phyloP scores from a whole-genome alignment of 495 filamentous ascomycete genomes.

The Penicillium steckii region DNA sequence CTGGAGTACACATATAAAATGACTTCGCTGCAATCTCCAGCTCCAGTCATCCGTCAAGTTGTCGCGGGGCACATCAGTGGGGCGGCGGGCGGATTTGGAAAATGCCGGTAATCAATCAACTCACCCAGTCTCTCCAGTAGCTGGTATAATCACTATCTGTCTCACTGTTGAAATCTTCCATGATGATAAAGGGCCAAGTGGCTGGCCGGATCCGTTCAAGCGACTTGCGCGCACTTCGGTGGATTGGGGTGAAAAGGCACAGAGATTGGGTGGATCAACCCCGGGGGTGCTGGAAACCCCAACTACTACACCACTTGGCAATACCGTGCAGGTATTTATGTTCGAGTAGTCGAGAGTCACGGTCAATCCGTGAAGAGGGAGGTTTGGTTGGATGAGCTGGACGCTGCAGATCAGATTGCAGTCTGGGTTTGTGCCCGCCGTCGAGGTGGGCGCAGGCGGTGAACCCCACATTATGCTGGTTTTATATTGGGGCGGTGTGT shows the following conservation, averaged over 20 bases:
- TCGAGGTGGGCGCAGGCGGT: slow-evolving; percentile 8
- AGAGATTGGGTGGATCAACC: slow-evolving; percentile 35
- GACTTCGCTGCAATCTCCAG: background rate
- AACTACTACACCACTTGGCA: slow-evolving; percentile 25
- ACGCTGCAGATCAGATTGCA: slow-evolving; percentile 2
- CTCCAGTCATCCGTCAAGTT: background rate
- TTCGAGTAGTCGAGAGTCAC: background rate
- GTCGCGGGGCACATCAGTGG: slow-evolving; percentile 6
- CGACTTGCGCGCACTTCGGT: slow-evolving; percentile 6
- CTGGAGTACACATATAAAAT: slow-evolving; percentile 10
- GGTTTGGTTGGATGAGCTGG: slow-evolving; percentile 5
- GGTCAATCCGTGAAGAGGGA: background rate
- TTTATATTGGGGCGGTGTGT: background rate
- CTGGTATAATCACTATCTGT: slow-evolving; percentile 98
- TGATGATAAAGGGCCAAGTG: slow-evolving; percentile 28
- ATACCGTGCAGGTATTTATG: background rate
- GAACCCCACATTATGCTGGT: slow-evolving; percentile 14
- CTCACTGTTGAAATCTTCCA: slow-evolving; percentile 98
- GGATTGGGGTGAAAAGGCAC: slow-evolving; percentile 19
- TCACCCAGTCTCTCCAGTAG: slow-evolving; percentile 99
- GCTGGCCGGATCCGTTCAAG: background rate
- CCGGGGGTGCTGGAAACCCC: slow-evolving; percentile 27
- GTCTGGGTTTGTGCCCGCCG: slow-evolving; percentile 11
- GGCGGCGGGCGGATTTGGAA: background rate
- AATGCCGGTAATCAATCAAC: slow-evolving; percentile 33